Base-by-base conservation (phyloP, 805 yeast species). In the Metschnikowia noctiluminum region DNA sequence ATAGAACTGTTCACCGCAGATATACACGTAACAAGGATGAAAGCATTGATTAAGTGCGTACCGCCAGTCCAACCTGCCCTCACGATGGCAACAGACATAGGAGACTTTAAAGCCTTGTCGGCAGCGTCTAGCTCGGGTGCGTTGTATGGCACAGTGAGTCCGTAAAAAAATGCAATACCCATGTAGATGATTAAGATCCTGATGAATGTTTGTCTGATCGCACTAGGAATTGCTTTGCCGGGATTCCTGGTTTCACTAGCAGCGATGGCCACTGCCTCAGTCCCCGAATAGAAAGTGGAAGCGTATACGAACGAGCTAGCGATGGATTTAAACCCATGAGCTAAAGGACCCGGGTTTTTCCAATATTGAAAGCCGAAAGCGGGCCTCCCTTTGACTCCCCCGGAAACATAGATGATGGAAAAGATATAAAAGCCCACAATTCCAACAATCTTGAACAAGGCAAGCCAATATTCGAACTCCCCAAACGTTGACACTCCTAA, bases 1-100 rank as follows among this genome's bases (percentile, higher is more conserved):
- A 85, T 80, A 34, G 86, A 79, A 38, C 86, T 76, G 66, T 85
- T 85, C 59, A 84, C 80, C 6, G 91, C 87, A 31, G 87, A 81
- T 38, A 86, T 63, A 57, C 87, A 80, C 2, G 86, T 82, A 12
- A 83, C 60, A 49, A 84, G 66, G 52, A 85, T 77, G 57, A 86
- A 77, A 0, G 89, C 81, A 53, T 82, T 82, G 54, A 82, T 70
- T 52, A 82, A 71, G 57, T 84, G 78, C 8, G 77, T 71, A 27
- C 74, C 76, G 13, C 67, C 68, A 4, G 46, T 51, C 76, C 76
- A 71, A 16, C 76, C 76, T 12, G 76, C 76, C 43, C 71, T 57
- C 11, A 50, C 55, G 34, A 71, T 59, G 7, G 76, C 76, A 47
- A 67, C 63, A 27, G 68, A 58, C 73, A 71, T 71, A 21, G 73